Conservation (phyloP, 352 stramenopile species). For the Phytophthora fragariae region DNA sequence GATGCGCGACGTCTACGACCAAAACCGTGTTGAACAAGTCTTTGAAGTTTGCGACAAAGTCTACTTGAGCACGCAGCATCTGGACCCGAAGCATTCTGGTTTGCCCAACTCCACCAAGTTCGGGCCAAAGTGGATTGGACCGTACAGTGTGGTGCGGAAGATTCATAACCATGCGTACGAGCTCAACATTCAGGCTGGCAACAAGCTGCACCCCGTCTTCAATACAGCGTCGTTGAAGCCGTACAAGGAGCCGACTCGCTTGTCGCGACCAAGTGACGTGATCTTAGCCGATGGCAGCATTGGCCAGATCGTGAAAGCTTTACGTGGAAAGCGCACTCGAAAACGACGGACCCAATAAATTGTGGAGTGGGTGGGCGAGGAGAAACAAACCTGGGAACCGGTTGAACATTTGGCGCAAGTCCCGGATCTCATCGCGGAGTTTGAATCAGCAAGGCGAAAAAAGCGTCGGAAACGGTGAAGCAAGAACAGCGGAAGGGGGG, state of each 20-base stretch:
- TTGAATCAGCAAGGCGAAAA: not conserved
- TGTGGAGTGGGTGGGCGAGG: conserved; percentile 26
- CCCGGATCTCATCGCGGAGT: conserved; percentile 7
- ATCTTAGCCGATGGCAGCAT: conserved; percentile 13
- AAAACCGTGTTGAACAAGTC: not conserved
- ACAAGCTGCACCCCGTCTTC: conserved; percentile 15
- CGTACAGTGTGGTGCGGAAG: conserved; percentile 17
- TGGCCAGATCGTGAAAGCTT: conserved; percentile 4
- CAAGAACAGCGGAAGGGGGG: not conserved
- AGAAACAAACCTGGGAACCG: conserved; percentile 2
- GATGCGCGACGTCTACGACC: too few species aligned
- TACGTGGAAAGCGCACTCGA: not conserved
- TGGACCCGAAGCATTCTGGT: conserved; percentile 18
- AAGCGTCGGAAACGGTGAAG: conserved; percentile 7
- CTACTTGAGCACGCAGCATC: conserved; percentile 24
- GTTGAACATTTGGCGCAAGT: conserved; percentile 10
- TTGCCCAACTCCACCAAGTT: conserved; percentile 26
- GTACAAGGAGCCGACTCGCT: conserved; percentile 4
- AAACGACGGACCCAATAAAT: conserved; percentile 20
- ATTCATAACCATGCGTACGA: conserved; percentile 33
- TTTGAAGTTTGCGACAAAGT: conserved; percentile 27
- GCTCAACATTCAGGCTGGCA: conserved; percentile 26
- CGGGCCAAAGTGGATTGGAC: conserved; percentile 24
- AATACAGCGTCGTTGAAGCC: conserved; percentile 4
- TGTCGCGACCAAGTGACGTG: not conserved